A percentile compares a stretch with the other conserved stretches of the same genome.
These are phyloP conservation scores for Pittosporum tobira DNA, from an alignment of 129 eudicot genomes.

Conservation along the genomic window DNA sequence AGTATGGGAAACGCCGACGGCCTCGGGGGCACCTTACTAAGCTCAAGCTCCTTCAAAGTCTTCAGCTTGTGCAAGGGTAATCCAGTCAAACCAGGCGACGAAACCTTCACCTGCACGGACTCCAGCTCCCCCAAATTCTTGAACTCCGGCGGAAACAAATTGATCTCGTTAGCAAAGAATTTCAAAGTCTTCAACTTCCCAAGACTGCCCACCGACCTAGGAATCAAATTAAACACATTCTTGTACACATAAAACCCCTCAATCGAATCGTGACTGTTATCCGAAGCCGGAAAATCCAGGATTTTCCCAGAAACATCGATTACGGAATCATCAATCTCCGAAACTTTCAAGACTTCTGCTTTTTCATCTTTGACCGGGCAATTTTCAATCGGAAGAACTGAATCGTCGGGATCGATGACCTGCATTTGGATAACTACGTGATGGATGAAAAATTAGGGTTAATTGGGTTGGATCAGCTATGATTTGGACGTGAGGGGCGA, in stretches of 20 bases:
- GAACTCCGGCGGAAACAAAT: constrained; percentile 65
- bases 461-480: not conserved
- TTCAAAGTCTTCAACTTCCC: constrained; percentile 58
- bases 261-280: constrained; percentile 15
- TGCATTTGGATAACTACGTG: constrained; percentile 12
- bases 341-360: constrained; percentile 1
- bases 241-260: constrained; percentile 58
- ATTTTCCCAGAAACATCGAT: constrained; percentile 55
- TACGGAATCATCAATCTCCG: constrained; percentile 21
- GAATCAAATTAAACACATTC: constrained; percentile 73
- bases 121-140: constrained; percentile 53
- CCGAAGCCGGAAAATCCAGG: constrained; percentile 43
- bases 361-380: not conserved
- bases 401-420: constrained; percentile 13
- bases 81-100: constrained; percentile 48
- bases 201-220: constrained; percentile 46
- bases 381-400: not conserved
- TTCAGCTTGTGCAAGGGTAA: constrained; percentile 51
- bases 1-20: constrained; percentile 62
- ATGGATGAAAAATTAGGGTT: not conserved
- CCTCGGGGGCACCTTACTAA: constrained; percentile 59
- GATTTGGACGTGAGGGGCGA: not conserved
- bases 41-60: constrained; percentile 78
- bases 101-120: constrained; percentile 58
- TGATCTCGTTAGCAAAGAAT: constrained; percentile 68